Percentiles rank a stretch among this genome's conserved stretches.
Evolutionary conservation across 2,329 filamentous ascomycete species (phyloP).

Genomic region (Aureobasidium pullulans): DNA sequence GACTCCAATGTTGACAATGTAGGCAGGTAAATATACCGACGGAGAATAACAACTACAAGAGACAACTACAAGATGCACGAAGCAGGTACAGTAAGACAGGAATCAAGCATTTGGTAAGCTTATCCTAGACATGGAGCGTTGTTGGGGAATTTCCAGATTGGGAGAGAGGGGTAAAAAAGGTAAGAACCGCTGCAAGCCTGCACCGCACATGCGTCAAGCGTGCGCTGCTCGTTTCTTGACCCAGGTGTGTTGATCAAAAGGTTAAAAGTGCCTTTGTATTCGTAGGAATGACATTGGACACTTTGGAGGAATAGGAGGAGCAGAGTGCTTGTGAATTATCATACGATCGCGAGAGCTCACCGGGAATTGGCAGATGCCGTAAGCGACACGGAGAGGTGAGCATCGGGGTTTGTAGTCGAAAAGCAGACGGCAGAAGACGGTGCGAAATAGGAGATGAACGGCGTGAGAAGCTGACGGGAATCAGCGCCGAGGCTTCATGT

Average conservation of each 20-base stretch:
- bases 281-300: background rate
- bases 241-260: constrained; percentile 2
- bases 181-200: background rate
- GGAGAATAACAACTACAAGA: background rate
- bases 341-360: background rate
- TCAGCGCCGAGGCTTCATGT: background rate
- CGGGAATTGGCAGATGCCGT: background rate
- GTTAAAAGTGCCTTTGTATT: background rate
- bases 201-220: constrained; percentile 1
- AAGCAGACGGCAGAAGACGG: constrained; percentile 2
- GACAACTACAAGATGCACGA: background rate
- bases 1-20: background rate
- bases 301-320: background rate
- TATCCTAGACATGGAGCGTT: constrained; percentile 3
- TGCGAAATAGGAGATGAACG: background rate
- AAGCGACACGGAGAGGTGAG: background rate
- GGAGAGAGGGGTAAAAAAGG: constrained; percentile 11
- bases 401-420: background rate
- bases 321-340: background rate
- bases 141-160: background rate
- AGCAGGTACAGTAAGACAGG: constrained; percentile 4
- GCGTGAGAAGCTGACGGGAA: background rate
- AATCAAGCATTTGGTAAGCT: constrained; percentile 1
- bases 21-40: background rate
- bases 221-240: constrained; percentile 1